Percentiles rank a stretch among this genome's conserved stretches.
These are phyloP conservation scores for Penicillium sp. DNA, from an alignment of 2,329 filamentous ascomycete genomes.

Conservation along the genomic window DNA sequence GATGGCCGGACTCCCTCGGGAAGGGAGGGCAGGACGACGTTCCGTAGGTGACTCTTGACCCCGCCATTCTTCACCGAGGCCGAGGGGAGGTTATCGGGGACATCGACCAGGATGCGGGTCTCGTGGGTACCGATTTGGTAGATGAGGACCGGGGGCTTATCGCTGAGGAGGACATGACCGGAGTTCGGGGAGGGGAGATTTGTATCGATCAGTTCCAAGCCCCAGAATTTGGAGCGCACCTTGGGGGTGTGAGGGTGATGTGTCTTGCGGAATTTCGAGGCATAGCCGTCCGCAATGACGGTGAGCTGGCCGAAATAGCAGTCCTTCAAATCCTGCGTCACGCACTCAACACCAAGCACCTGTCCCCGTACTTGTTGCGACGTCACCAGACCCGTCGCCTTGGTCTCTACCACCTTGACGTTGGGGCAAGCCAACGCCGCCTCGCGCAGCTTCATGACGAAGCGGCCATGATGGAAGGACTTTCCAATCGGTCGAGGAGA, in stretches of 20 bases:
- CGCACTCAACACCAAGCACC: slow-evolving; percentile 80
- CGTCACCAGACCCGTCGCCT: slow-evolving; percentile 74
- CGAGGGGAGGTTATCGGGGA: slow-evolving; percentile 75
- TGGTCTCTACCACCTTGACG: slow-evolving; percentile 89
- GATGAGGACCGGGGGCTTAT: slow-evolving; percentile 77
- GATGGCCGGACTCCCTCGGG: slow-evolving; percentile 72
- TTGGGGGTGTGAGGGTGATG: slow-evolving; percentile 69
- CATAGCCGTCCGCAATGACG: slow-evolving; percentile 89
- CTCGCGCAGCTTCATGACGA: slow-evolving; percentile 78
- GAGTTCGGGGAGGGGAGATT: slow-evolving; percentile 73
- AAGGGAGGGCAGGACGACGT: slow-evolving; percentile 76
- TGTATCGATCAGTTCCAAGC: slow-evolving; percentile 87
- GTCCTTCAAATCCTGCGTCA: slow-evolving; percentile 67
- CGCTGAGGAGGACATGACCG: slow-evolving; percentile 85
- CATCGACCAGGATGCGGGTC: slow-evolving; percentile 85
- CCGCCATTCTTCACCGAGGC: slow-evolving; percentile 76
- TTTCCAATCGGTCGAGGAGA: slow-evolving; percentile 68
- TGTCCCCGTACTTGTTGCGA: slow-evolving; percentile 66
- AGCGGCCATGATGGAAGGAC: slow-evolving; percentile 91
- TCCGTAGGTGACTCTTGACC: slow-evolving; percentile 79
- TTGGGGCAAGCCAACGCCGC: slow-evolving; percentile 76
- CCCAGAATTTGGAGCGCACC: slow-evolving; percentile 87
- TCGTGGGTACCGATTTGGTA: slow-evolving; percentile 98
- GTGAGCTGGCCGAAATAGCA: slow-evolving; percentile 88
- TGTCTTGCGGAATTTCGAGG: slow-evolving; percentile 85